Base-by-base conservation (phyloP, 257 asterid genomes). In the Parsonsia alboflavescens region DNA sequence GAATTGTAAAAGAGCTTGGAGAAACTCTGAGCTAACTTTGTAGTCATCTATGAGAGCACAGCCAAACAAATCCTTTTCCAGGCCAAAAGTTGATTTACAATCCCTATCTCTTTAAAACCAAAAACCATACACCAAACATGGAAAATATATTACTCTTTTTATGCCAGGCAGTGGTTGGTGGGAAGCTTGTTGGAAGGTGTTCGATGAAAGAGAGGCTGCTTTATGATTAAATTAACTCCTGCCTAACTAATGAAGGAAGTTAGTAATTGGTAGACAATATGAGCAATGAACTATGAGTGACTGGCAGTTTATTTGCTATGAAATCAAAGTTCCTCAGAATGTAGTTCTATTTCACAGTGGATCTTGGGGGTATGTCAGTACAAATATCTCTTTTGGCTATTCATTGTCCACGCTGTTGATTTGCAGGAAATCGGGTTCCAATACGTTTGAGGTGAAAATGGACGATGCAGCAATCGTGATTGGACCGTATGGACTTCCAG, bases 401-500 rank as follows among this genome's bases (percentile, higher is more conserved):
- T 22, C 6, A 30, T 36, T 33, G 12, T 39, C 9, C 16, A 26
- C 28, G 52, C 58, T 67, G 75, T 58, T 76, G 33, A 44, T 72
- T 15, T 75, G 57, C 71, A 93, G 98, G 77, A 91, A 89, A 89
- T 83, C 86, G 3, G 91, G 90, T 13, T 45, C 59, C 66, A 91
- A 88, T 73, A 76, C 80, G 1, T 93, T 89, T 26, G 87, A 85
- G 69, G 89, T 91, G 12, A 75, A 76, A 41, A 91, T 91, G 97
- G 97, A 91, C n/a, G 98, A 93, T 79, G 98, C 93, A 82, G 98
- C 98, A 46, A 83, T 93, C 41, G 84, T 93, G 78, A 87, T 86
- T 59, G 97, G 97, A 68, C 87, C 89, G 6, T 93, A 86, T 74
- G 98, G 98, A 73, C 72, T 93, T 70, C 97, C 97, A 1, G 72